Evolutionary conservation across 2,329 filamentous ascomycete species (phyloP), one percentile per base, ranked within the genome.

Genomic region (Sarocladiaceae sp.): DNA sequence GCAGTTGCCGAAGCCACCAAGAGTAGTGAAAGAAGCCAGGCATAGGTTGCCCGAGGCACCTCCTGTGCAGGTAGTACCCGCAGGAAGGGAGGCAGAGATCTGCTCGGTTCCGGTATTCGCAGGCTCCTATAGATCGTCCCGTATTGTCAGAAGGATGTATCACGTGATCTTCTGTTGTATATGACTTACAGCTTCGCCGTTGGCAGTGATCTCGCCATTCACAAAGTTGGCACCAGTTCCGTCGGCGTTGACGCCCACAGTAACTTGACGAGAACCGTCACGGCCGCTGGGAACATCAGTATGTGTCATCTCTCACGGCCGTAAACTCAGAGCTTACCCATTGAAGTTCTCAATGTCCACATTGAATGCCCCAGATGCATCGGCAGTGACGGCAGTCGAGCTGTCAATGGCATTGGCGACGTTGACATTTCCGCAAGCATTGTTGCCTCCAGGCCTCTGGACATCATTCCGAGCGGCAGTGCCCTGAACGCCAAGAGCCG

Each of bases 1-100:
- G 23, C 54, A 56, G 50, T 56, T 56, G 15, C 54, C 54, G 33
- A 56, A 56, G 11, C 54, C 54, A 40, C 54, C 54, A 46, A 51
- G 48, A 15, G 54, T 56, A 8, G 23, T 53, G 39, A 56, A 56
- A 31, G 54, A 54, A 3, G 50, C 54, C 28, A 56, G n/a, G 20
- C 54, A 56, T 2, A 51, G 44, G 39, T 56, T 48, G 23, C 50
- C 50, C 15, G 54, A 56, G 10, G 54, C 54, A 25, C 54, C 54
- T 20, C 54, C 54, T 22, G 28, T 56, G 39, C 54, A 56, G 7
- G 28, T 54, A 2, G 50, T 54, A n/a, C 54, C 54, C 2, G 52
- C 47, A 3, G 52, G 52, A 29, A 54, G 52, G 18, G 52, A 40
- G 11, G 53, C 53, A 37, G 50, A 42, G 50, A 55, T 52, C 31